A percentile compares a stretch with the other conserved stretches of the same genome.
phyloP scores from a whole-genome alignment of 768 basidiomycete species.

The Porphyrellus cyaneotinctus region DNA sequence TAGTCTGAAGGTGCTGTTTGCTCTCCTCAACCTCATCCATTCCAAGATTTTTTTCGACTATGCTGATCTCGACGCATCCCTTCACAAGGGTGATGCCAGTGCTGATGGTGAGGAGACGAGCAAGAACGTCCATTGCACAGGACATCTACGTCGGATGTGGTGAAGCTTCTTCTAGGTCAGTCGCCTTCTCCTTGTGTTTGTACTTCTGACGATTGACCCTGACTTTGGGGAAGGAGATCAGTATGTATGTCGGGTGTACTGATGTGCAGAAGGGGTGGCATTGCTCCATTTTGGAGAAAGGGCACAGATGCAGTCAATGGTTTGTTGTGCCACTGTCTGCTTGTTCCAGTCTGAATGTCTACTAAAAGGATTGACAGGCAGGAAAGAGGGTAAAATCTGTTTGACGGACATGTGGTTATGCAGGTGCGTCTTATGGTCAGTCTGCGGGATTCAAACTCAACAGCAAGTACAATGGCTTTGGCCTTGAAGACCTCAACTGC shows the following conservation, averaged over 20 bases:
- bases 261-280: slow-evolving; percentile 99
- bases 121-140: slow-evolving; percentile 92
- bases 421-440: too few species aligned
- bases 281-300: too few species aligned
- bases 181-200: neutral
- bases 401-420: slow-evolving; percentile 99
- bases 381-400: slow-evolving; percentile 97
- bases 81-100: slow-evolving; percentile 78
- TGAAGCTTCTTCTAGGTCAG: slow-evolving; percentile 91
- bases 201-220: neutral
- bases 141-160: slow-evolving; percentile 94
- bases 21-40: slow-evolving; percentile 90
- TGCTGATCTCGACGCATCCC: slow-evolving; percentile 86
- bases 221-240: slow-evolving; percentile 88
- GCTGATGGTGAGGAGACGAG: slow-evolving; percentile 74
- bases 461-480: slow-evolving; percentile 88
- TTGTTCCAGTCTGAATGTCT: neutral
- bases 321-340: slow-evolving; percentile 26
- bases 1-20: slow-evolving; percentile 95
- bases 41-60: slow-evolving; percentile 95
- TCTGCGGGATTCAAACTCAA: slow-evolving; percentile 59
- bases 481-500: slow-evolving; percentile 91
- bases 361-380: too few species aligned
- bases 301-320: too few species aligned
- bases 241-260: slow-evolving; percentile 93